Percentiles rank a stretch among this genome's conserved stretches.
These are phyloP conservation scores for Chrysanthemum lavandulifolium DNA, from an alignment of 129 eudicot genomes.

Conservation along the genomic window DNA sequence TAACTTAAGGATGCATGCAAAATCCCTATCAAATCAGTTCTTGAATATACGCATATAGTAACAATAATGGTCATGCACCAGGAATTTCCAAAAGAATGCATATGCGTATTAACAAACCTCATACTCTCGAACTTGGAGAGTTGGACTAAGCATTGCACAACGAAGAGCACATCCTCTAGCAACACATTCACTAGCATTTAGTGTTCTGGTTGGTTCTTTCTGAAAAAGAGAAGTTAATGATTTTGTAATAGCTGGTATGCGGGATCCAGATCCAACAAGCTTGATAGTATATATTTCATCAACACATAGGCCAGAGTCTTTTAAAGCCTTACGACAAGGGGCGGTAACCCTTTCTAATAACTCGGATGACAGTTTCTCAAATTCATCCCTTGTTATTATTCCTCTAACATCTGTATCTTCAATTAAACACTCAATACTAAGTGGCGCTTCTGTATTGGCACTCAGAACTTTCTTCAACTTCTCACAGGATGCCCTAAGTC, in stretches of 20 bases:
- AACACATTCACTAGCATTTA: constrained; percentile 90
- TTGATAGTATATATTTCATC: constrained; percentile 64
- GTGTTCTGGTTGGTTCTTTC: constrained; percentile 60
- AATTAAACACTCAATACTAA: constrained; percentile 72
- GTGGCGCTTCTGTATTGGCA: constrained; percentile 84
- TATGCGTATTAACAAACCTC: constrained; percentile 44
- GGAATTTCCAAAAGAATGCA: background rate
- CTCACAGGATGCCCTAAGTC: constrained; percentile 79
- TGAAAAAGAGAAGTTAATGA: constrained; percentile 40
- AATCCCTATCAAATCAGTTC: too few relatives aligned
- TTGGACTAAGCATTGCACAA: constrained; percentile 89
- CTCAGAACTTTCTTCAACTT: constrained; percentile 81
- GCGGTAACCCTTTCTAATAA: constrained; percentile 53
- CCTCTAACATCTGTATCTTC: constrained; percentile 90
- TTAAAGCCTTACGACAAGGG: constrained; percentile 60
- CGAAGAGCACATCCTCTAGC: constrained; percentile 90
- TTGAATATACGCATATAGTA: too few relatives aligned
- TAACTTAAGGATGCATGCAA: constrained; percentile 5
- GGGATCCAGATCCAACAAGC: constrained; percentile 93
- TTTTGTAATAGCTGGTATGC: constrained; percentile 66
- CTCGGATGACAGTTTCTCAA: constrained; percentile 58
- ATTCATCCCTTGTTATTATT: constrained; percentile 65
- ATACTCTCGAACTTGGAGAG: constrained; percentile 60
- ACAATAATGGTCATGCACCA: too few relatives aligned
- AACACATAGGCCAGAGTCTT: constrained; percentile 43